phyloP scores from a whole-genome alignment of 495 filamentous ascomycete genomes.

The Durotheca rogersii region DNA sequence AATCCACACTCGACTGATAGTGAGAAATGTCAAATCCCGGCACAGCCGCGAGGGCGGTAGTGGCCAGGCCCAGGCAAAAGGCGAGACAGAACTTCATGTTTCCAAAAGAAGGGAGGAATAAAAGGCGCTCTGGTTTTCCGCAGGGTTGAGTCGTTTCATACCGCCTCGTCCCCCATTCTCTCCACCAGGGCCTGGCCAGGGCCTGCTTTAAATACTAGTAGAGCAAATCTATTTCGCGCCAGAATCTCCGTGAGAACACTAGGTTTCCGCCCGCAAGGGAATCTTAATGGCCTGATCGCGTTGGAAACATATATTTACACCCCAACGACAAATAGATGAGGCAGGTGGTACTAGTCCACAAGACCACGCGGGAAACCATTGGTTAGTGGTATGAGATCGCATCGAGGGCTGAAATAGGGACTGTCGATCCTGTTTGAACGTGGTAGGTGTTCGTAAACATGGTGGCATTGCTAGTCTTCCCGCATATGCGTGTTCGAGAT shows the following conservation, averaged over 20 bases:
- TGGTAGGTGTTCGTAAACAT: conserved; percentile 2
- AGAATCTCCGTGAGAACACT: no score
- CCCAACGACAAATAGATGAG: no score
- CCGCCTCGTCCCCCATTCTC: not conserved
- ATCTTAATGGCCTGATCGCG: no score
- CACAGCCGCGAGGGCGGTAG: conserved; percentile 47
- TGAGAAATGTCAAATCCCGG: conserved; percentile 67
- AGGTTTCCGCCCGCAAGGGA: no score
- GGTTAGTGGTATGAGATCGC: not conserved
- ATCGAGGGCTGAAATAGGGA: conserved; percentile 8
- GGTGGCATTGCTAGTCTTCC: not conserved
- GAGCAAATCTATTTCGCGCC: not conserved
- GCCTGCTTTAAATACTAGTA: conserved; percentile 1
- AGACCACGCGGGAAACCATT: not conserved
- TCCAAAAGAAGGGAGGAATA: no score
- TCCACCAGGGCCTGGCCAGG: no score
- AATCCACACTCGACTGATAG: conserved; percentile 61
- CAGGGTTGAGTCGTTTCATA: not conserved
- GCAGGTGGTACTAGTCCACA: conserved; percentile 7
- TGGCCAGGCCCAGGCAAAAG: conserved; percentile 16
- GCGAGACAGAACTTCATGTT: conserved; percentile 19
- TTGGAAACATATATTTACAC: no score
- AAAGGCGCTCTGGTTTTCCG: no score
- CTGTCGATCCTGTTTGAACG: conserved; percentile 9
- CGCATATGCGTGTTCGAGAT: not conserved